Conservation (phyloP, 352 stramenopile genomes). For the Saprolegnia parasitica region DNA sequence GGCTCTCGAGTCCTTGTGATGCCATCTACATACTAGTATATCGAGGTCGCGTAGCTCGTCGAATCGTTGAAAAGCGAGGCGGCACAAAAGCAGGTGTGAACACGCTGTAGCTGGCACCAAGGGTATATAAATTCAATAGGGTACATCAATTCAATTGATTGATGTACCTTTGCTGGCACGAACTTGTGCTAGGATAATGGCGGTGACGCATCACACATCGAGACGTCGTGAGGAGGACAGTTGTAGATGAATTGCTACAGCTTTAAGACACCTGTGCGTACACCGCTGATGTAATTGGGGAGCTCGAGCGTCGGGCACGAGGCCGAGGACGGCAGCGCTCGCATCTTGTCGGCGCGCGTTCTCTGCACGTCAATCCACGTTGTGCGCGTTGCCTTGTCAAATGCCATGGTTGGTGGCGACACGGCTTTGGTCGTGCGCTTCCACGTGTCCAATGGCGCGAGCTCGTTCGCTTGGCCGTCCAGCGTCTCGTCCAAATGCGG, state of each 20-base stretch:
- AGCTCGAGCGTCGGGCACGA: constrained; percentile 12
- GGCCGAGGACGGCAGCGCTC: background rate
- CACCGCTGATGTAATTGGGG: constrained; percentile 11
- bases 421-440: constrained; percentile 6
- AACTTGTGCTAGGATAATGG: too few relatives aligned
- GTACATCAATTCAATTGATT: too few relatives aligned
- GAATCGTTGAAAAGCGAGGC: too few relatives aligned
- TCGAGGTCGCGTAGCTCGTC: too few relatives aligned
- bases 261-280: constrained; percentile 4
- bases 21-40: too few relatives aligned
- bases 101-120: too few relatives aligned
- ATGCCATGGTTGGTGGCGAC: background rate
- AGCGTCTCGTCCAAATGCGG: background rate
- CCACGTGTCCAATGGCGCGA: constrained; percentile 21
- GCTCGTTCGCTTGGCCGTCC: background rate
- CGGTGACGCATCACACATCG: too few relatives aligned
- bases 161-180: too few relatives aligned
- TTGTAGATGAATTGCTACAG: background rate
- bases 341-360: constrained; percentile 17
- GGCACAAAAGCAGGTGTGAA: too few relatives aligned
- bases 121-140: too few relatives aligned
- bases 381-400: constrained; percentile 20
- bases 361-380: constrained; percentile 18
- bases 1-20: too few relatives aligned
- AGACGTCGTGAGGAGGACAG: too few relatives aligned